A percentile compares a stretch with the other conserved stretches of the same genome.
These are phyloP conservation scores for Penicillium sclerotigenum DNA, from an alignment of 2,329 filamentous ascomycete species.

Conservation along the genomic window DNA sequence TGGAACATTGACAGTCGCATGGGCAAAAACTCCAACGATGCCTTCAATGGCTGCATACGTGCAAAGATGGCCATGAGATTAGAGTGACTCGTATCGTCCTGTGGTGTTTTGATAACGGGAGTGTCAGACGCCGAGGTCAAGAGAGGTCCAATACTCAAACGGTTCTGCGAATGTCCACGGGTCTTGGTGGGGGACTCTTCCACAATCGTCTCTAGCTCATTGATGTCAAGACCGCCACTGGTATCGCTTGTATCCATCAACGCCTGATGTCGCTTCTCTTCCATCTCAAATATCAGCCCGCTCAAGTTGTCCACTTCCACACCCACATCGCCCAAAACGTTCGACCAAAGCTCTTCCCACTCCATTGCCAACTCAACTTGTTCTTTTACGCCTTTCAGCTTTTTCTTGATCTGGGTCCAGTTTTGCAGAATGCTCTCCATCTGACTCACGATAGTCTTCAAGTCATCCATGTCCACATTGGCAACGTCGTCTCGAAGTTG, in stretches of 20 bases:
- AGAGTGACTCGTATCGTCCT: constrained; percentile 84
- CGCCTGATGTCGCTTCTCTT: constrained; percentile 82
- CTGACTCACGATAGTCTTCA: constrained; percentile 73
- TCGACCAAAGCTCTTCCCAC: constrained; percentile 97
- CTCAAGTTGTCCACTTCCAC: constrained; percentile 78
- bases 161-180: constrained; percentile 55
- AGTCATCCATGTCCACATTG: constrained; percentile 65
- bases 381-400: constrained; percentile 73
- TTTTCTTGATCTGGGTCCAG: constrained; percentile 77
- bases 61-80: constrained; percentile 87
- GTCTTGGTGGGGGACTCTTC: constrained; percentile 71
- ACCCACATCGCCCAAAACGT: constrained; percentile 87
- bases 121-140: constrained; percentile 53
- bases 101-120: constrained; percentile 49
- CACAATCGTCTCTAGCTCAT: constrained; percentile 87
- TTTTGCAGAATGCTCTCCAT: constrained; percentile 84
- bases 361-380: constrained; percentile 98
- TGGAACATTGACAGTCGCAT: constrained; percentile 91
- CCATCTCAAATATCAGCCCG: constrained; percentile 92
- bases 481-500: constrained; percentile 75
- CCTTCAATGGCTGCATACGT: constrained; percentile 87
- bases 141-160: constrained; percentile 63
- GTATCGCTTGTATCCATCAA: constrained; percentile 61
- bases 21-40: constrained; percentile 90
- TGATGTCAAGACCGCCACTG: constrained; percentile 65